Evolutionary conservation across 805 yeast species (phyloP).

Genomic region (Ogataea parapolymorpha): DNA sequence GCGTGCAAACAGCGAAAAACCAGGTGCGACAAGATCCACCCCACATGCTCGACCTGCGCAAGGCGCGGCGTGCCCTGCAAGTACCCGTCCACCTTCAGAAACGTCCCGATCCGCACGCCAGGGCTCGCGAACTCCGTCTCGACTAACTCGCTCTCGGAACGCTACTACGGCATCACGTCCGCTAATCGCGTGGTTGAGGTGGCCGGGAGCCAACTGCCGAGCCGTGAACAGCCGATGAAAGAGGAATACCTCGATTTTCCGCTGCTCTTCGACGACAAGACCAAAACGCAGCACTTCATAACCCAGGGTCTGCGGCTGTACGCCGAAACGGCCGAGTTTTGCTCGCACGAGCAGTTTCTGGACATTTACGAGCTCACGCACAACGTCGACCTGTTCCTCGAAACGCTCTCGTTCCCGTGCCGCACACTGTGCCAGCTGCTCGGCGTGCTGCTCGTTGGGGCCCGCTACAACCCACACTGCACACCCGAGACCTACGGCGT

Average conservation of each 20-base stretch:
- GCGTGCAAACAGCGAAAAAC: constrained; percentile 11
- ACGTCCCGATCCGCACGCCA: constrained; percentile 1
- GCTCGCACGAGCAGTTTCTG: not conserved
- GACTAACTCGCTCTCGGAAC: not conserved
- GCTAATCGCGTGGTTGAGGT: not conserved
- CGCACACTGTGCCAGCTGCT: constrained; percentile 1
- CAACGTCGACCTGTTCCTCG: not conserved
- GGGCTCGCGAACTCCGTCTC: not conserved
- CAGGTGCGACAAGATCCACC: constrained; percentile 10
- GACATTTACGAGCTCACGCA: not conserved
- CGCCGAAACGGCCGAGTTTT: not conserved
- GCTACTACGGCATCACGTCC: constrained; percentile 6
- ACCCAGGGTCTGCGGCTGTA: constrained; percentile 1
- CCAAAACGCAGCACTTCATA: constrained; percentile 4
- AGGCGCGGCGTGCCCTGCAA: constrained; percentile 3
- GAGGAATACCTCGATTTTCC: constrained; percentile 1
- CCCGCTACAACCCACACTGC: not conserved
- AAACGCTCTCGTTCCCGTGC: constrained; percentile 2
- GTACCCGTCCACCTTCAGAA: constrained; percentile 10
- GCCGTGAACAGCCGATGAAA: not conserved
- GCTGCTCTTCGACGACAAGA: constrained; percentile 5
- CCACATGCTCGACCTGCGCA: constrained; percentile 6
- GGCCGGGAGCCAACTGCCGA: not conserved
- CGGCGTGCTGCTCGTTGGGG: constrained; percentile 4
- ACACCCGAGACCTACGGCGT: not conserved